phyloP scores from a whole-genome alignment of 768 basidiomycete species.

The Rhodocollybia butyracea region DNA sequence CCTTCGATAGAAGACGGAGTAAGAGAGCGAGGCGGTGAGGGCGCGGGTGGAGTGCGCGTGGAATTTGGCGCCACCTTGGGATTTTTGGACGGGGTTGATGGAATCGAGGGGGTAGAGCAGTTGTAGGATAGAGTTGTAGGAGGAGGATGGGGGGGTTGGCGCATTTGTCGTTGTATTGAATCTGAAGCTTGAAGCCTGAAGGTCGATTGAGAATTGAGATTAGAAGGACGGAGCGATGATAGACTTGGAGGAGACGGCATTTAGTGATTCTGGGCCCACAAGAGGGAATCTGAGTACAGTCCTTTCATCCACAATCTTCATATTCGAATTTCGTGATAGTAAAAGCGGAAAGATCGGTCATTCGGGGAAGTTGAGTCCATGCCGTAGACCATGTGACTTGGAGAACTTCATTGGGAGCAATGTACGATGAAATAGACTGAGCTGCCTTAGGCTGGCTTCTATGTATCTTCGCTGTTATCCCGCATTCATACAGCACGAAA shows the following conservation, averaged over 20 bases:
- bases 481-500: no score
- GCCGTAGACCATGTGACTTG: constrained; percentile 19
- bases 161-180: background rate
- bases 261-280: constrained; percentile 1
- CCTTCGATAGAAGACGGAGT: constrained; percentile 80
- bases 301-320: constrained; percentile 52
- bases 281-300: constrained; percentile 24
- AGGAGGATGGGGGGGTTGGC: background rate
- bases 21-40: constrained; percentile 53
- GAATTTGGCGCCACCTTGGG: constrained; percentile 74
- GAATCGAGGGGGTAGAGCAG: constrained; percentile 67
- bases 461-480: no score
- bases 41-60: constrained; percentile 44
- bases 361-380: constrained; percentile 52
- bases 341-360: constrained; percentile 61
- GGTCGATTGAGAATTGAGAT: background rate
- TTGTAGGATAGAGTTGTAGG: constrained; percentile 46
- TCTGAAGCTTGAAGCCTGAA: no score
- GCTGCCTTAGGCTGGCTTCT: no score
- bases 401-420: no score
- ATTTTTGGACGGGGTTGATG: constrained; percentile 65
- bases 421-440: no score
- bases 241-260: background rate
- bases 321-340: constrained; percentile 58
- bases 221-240: constrained; percentile 10